Conservation (phyloP, 2,329 filamentous ascomycete species). For the Plectosphaerella cucumerina region DNA sequence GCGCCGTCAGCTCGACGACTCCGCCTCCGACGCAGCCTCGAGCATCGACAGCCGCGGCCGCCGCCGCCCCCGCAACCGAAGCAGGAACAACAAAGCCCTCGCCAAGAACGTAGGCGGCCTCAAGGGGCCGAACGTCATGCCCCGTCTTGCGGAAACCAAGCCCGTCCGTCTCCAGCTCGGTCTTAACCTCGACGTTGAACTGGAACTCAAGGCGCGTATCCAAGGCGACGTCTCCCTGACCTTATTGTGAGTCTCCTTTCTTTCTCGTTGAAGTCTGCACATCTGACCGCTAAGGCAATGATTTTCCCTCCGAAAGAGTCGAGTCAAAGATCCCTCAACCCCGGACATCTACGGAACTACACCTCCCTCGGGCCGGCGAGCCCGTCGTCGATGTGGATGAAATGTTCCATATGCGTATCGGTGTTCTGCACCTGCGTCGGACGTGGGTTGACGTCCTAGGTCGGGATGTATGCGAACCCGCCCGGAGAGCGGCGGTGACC, state of each 20-base stretch:
- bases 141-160: conserved; percentile 39
- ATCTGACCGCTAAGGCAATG: conserved; percentile 1
- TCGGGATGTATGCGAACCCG: neutral
- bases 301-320: conserved; percentile 3
- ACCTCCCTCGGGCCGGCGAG: conserved; percentile 4
- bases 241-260: conserved; percentile 52
- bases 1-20: conserved; percentile 13
- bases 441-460: conserved; percentile 24
- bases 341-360: conserved; percentile 5
- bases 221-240: conserved; percentile 70
- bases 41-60: conserved; percentile 8
- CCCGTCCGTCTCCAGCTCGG: conserved; percentile 67
- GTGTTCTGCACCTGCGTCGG: conserved; percentile 21
- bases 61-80: conserved; percentile 4
- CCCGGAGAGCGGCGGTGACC: conserved; percentile 10
- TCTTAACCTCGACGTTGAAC: conserved; percentile 72
- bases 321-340: conserved; percentile 6
- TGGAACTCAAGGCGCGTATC: conserved; percentile 74
- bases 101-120: conserved; percentile 2
- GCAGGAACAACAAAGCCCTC: conserved; percentile 5
- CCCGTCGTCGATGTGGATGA: conserved; percentile 15
- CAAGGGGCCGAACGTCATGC: conserved; percentile 14
- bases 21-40: conserved; percentile 4
- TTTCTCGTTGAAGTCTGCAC: too few species aligned
- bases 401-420: conserved; percentile 28